Conservation (phyloP, 2,329 filamentous ascomycete genomes). For the Pseudogymnoascus sp. region DNA sequence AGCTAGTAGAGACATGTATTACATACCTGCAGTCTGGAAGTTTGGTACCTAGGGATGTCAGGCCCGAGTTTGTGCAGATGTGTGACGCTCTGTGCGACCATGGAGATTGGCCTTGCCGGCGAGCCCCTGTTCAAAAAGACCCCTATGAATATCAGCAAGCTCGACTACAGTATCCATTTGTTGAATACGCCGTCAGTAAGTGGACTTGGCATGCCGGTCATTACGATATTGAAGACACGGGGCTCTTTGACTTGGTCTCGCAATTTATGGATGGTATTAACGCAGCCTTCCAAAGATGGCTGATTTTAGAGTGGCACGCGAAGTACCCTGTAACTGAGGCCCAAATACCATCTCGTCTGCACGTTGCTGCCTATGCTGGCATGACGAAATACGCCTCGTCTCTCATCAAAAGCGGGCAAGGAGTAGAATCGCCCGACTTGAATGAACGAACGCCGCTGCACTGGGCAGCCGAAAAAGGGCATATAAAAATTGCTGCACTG, state of each 20-base stretch:
- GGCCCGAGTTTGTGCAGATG: background rate
- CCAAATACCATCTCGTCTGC: background rate
- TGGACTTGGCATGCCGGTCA: slow-evolving; percentile 14
- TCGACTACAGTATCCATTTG: slow-evolving; percentile 16
- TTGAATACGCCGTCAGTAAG: slow-evolving; percentile 16
- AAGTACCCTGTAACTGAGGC: background rate
- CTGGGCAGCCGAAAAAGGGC: slow-evolving; percentile 16
- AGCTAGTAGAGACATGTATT: slow-evolving; percentile 11
- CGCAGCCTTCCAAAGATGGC: slow-evolving; percentile 14
- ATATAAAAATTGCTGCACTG: slow-evolving; percentile 9
- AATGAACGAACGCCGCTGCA: slow-evolving; percentile 19
- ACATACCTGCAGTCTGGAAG: slow-evolving; percentile 12
- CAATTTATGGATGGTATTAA: slow-evolving; percentile 12
- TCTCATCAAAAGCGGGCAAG: slow-evolving; percentile 11
- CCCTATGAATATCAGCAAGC: slow-evolving; percentile 13
- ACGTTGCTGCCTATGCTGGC: slow-evolving; percentile 11
- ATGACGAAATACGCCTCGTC: slow-evolving; percentile 11
- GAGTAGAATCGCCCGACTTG: background rate
- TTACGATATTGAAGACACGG: slow-evolving; percentile 14
- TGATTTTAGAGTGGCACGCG: background rate
- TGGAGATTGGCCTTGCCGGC: background rate
- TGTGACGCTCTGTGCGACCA: background rate
- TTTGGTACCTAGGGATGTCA: slow-evolving; percentile 3
- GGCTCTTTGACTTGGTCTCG: slow-evolving; percentile 12
- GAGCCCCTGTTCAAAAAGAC: background rate